These are phyloP conservation scores for Cutaneotrichosporon sp. DNA, from an alignment of 1,284 basidiomycete species.

Conservation along the genomic window DNA sequence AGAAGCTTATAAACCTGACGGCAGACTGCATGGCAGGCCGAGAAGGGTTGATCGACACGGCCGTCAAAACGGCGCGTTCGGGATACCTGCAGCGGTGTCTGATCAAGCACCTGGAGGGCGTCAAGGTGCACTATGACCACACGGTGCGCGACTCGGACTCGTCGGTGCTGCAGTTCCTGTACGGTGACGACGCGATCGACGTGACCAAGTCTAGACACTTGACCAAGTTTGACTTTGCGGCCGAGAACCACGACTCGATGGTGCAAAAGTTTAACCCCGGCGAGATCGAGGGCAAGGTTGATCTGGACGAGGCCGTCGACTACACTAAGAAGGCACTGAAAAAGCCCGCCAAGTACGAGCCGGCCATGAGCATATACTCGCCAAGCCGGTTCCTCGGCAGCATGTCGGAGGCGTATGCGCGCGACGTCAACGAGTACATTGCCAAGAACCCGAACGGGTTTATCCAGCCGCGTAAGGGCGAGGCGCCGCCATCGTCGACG, in stretches of 20 bases:
- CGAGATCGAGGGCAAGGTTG: constrained; percentile 58
- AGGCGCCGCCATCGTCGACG: constrained; percentile 45
- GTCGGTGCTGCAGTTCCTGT: constrained; percentile 91
- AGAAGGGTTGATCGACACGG: constrained; percentile 98
- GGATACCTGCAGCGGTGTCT: constrained; percentile 97
- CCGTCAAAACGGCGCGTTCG: constrained; percentile 97
- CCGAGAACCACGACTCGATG: constrained; percentile 77
- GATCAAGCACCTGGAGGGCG: constrained; percentile 97
- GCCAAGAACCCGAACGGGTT: constrained; percentile 71
- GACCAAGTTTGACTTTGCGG: constrained; percentile 85
- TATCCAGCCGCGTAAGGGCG: constrained; percentile 56
- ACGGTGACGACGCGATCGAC: constrained; percentile 96
- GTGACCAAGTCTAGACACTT: constrained; percentile 93
- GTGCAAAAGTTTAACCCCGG: constrained; percentile 67
- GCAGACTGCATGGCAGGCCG: constrained; percentile 85
- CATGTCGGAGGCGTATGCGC: constrained; percentile 89
- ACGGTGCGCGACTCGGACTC: constrained; percentile 94
- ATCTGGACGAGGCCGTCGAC: constrained; percentile 62
- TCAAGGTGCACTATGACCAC: constrained; percentile 95
- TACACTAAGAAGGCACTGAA: constrained; percentile 93
- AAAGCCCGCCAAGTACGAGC: constrained; percentile 60
- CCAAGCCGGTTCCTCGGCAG: constrained; percentile 79
- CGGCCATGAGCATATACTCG: constrained; percentile 69
- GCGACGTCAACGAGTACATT: constrained; percentile 73
- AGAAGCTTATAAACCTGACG: neutral